These are phyloP conservation scores for Pezizomycotina sp. DNA, from an alignment of 2,329 filamentous ascomycete genomes.

Conservation along the genomic window DNA sequence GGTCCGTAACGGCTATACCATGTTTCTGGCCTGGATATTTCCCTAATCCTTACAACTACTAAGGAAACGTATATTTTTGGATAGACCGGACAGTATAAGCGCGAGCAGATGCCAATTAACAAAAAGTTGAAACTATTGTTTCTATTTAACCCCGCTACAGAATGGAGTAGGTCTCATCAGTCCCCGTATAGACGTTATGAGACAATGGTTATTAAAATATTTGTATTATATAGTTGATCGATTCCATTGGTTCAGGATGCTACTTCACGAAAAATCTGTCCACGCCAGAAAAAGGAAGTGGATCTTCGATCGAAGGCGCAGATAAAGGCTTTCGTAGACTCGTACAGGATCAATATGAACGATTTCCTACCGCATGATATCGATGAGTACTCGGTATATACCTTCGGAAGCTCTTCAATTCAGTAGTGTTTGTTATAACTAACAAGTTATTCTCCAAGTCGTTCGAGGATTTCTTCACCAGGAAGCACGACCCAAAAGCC, in stretches of 20 bases:
- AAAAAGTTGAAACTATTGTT: slow-evolving; percentile 32
- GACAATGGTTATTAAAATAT: neutral
- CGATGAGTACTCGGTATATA: slow-evolving; percentile 24
- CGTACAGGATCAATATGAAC: slow-evolving; percentile 29
- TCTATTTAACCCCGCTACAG: slow-evolving; percentile 31
- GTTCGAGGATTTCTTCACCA: slow-evolving; percentile 31
- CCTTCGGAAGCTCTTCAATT: neutral
- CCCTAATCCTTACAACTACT: neutral
- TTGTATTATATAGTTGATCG: slow-evolving; percentile 24
- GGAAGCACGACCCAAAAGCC: slow-evolving; percentile 26
- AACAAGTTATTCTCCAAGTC: slow-evolving; percentile 14
- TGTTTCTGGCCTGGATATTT: too few species aligned
- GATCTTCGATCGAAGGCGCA: slow-evolving; percentile 26
- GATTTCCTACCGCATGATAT: slow-evolving; percentile 30
- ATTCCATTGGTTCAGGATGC: slow-evolving; percentile 28
- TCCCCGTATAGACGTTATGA: neutral
- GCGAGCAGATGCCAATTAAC: slow-evolving; percentile 30
- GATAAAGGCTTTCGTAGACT: slow-evolving; percentile 30
- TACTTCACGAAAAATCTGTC: slow-evolving; percentile 27
- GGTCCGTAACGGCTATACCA: slow-evolving; percentile 1
- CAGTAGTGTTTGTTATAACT: neutral
- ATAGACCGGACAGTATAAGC: slow-evolving; percentile 27
- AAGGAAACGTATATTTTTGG: neutral
- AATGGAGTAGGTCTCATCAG: slow-evolving; percentile 26
- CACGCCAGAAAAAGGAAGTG: slow-evolving; percentile 26